Percentiles rank a stretch among this genome's conserved stretches.
phyloP scores from a whole-genome alignment of 2,329 filamentous ascomycete genomes.

The Nemania sp. region DNA sequence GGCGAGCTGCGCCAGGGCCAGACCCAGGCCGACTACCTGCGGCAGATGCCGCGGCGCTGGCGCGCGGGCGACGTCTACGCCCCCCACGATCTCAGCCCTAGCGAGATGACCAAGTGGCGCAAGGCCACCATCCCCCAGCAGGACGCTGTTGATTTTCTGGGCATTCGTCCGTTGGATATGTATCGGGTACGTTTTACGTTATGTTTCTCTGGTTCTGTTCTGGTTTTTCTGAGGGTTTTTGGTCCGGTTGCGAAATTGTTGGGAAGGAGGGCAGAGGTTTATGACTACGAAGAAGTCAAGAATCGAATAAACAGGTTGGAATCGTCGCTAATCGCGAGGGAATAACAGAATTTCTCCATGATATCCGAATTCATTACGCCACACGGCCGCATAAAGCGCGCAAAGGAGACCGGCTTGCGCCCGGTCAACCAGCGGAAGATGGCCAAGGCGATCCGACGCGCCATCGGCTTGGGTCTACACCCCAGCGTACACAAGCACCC shows the following conservation, averaged over 20 bases:
- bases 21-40: conserved; percentile 57
- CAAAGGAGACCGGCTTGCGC: conserved; percentile 75
- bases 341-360: conserved; percentile 80
- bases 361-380: conserved; percentile 86
- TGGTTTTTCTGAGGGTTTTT: not conserved
- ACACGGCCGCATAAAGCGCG: conserved; percentile 82
- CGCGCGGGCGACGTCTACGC: conserved; percentile 82
- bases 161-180: conserved; percentile 77
- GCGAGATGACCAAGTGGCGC: conserved; percentile 83
- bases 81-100: conserved; percentile 79
- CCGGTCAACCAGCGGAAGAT: conserved; percentile 91
- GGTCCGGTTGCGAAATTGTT: not conserved
- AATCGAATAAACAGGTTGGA: not conserved
- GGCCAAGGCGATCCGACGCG: conserved; percentile 86
- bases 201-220: not conserved
- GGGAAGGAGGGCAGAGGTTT: not conserved
- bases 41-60: conserved; percentile 72
- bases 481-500: conserved; percentile 90
- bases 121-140: conserved; percentile 54
- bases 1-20: conserved; percentile 46
- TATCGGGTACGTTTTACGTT: conserved; percentile 73
- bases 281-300: not conserved
- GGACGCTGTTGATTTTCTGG: conserved; percentile 80
- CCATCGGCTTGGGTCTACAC: conserved; percentile 88
- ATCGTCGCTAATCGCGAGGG: conserved; percentile 7